Evolutionary conservation across 2,329 filamentous ascomycete genomes (phyloP).

Genomic region (Stachybotrys chartarum): DNA sequence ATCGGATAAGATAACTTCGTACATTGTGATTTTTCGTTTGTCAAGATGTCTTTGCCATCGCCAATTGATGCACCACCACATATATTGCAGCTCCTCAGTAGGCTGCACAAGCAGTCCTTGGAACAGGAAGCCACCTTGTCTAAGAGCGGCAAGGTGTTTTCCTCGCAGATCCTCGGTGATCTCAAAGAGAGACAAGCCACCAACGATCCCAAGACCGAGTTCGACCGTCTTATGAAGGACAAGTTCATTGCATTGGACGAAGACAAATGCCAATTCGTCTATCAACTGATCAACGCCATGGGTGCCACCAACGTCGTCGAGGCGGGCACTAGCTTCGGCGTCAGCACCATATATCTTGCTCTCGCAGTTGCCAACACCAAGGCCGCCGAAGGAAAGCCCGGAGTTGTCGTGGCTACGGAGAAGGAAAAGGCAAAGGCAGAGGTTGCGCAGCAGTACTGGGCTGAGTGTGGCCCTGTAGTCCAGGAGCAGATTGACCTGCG

Average conservation of each 20-base stretch:
- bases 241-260: conserved; percentile 53
- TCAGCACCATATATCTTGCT: conserved; percentile 56
- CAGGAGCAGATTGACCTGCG: conserved; percentile 46
- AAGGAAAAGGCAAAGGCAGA: conserved; percentile 47
- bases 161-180: conserved; percentile 1
- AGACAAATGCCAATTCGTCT: conserved; percentile 51
- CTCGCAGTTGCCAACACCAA: conserved; percentile 45
- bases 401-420: conserved; percentile 51
- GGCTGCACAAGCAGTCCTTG: conserved; percentile 4
- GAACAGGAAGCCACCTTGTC: conserved; percentile 5
- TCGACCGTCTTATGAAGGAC: conserved; percentile 21
- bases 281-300: conserved; percentile 41
- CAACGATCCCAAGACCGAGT: neutral
- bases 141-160: conserved; percentile 4
- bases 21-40: neutral
- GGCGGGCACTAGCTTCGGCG: conserved; percentile 54
- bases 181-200: neutral
- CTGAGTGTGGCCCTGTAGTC: conserved; percentile 38
- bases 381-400: conserved; percentile 8
- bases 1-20: neutral
- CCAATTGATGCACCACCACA: conserved; percentile 3
- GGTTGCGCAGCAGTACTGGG: conserved; percentile 47
- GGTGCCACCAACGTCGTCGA: conserved; percentile 48
- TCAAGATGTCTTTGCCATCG: neutral
- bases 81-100: conserved; percentile 3